These are phyloP conservation scores for grape (Vitis vinifera) DNA, from an alignment of 164 flowering plant genomes.

Conservation along the genomic window ASM3070453v1 NC_081821.1:7570501-7571000, in stretches of 20 bases:
- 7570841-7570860: slow-evolving; percentile 90
- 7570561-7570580: slow-evolving; percentile 96
- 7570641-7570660: slow-evolving; percentile 98
- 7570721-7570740: slow-evolving; percentile 85
- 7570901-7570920: slow-evolving; percentile 84
- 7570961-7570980: slow-evolving; percentile 87
- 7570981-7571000: background rate
- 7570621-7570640: slow-evolving; percentile 97
- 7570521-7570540: slow-evolving; percentile 74
- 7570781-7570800: slow-evolving; percentile 97
- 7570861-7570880: slow-evolving; percentile 96
- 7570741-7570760: slow-evolving; percentile 81
- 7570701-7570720: slow-evolving; percentile 94
- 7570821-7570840: slow-evolving; percentile 72
- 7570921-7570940: slow-evolving; percentile 81
- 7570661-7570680: slow-evolving; percentile 91
- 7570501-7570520: slow-evolving; percentile 94
- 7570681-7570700: slow-evolving; percentile 91
- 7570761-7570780: slow-evolving; percentile 87
- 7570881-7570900: slow-evolving; percentile 78
- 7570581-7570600: slow-evolving; percentile 88
- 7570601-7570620: slow-evolving; percentile 79
- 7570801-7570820: slow-evolving; percentile 79
- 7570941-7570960: slow-evolving; percentile 85
- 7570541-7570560: slow-evolving; percentile 89